Conservation (phyloP, 2,329 filamentous ascomycete genomes). For the Colletotrichum euphorbiae region DNA sequence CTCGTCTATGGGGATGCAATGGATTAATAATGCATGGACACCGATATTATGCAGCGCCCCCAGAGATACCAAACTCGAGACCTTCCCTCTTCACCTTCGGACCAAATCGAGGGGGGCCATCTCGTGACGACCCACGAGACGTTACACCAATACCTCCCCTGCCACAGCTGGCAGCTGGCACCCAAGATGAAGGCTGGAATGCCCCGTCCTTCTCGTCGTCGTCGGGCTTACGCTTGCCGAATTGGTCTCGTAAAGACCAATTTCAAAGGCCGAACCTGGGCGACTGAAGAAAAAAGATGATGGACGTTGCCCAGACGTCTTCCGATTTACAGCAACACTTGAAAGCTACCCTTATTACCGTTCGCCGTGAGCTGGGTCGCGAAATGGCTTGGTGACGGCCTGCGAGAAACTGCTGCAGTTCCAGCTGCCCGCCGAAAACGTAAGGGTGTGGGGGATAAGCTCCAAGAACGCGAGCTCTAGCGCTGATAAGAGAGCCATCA, state of each 20-base stretch:
- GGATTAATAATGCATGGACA: slow-evolving; percentile 32
- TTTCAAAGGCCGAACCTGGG: neutral
- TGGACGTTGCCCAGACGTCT: neutral
- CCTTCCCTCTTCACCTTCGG: slow-evolving; percentile 19
- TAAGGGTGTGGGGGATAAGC: slow-evolving; percentile 37
- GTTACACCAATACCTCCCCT: slow-evolving; percentile 33
- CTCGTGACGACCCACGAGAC: slow-evolving; percentile 29
- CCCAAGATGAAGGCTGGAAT: neutral
- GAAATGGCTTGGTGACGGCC: slow-evolving; percentile 1
- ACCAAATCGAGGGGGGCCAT: slow-evolving; percentile 14
- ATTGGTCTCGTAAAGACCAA: neutral
- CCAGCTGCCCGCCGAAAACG: neutral
- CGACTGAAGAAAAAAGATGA: neutral
- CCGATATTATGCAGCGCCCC: slow-evolving; percentile 7
- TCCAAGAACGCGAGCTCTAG: slow-evolving; percentile 28
- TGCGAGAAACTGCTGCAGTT: neutral
- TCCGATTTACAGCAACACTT: neutral
- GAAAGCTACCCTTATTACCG: slow-evolving; percentile 23
- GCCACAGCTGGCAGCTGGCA: slow-evolving; percentile 24
- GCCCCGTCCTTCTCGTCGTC: neutral
- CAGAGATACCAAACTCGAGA: neutral
- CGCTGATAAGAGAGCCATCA: slow-evolving; percentile 32
- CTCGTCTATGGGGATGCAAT: slow-evolving; percentile 7
- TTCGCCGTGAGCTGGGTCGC: slow-evolving; percentile 4
- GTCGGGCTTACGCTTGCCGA: slow-evolving; percentile 25